Percentiles rank a stretch among this genome's conserved stretches.
Conservation (phyloP, 202 grass and related monocot species). For the Setaria italica region DNA sequence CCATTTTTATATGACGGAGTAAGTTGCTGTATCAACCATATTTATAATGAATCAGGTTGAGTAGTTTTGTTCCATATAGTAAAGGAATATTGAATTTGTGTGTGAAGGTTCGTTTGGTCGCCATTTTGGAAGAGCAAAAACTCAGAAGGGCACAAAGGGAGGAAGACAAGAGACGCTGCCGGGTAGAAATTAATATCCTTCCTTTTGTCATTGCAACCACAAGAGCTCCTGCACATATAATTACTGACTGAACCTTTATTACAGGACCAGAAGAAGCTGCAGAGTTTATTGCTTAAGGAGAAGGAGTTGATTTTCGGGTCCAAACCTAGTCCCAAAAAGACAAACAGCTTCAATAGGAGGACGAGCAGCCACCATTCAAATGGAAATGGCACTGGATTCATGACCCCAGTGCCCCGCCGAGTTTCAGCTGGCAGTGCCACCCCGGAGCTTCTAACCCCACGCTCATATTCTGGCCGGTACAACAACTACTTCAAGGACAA, state of each 20-base stretch:
- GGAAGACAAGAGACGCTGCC: constrained; percentile 70
- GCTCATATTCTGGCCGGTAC: constrained; percentile 61
- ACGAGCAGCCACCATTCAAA: constrained; percentile 62
- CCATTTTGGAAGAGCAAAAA: constrained; percentile 96
- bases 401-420: constrained; percentile 64
- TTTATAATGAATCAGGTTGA: constrained; percentile 15
- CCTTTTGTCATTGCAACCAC: neutral
- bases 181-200: constrained; percentile 57
- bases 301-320: constrained; percentile 78
- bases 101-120: constrained; percentile 75
- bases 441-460: constrained; percentile 75
- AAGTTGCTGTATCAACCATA: constrained; percentile 42
- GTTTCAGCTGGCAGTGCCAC: constrained; percentile 67
- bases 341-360: constrained; percentile 71
- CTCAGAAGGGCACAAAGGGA: constrained; percentile 83
- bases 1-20: constrained; percentile 96
- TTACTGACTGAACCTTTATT: constrained; percentile 23
- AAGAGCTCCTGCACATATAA: neutral
- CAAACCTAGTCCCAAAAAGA: constrained; percentile 68
- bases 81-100: constrained; percentile 34
- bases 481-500: constrained; percentile 73
- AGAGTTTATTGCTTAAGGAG: constrained; percentile 69
- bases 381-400: constrained; percentile 72
- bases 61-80: constrained; percentile 35
- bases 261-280: constrained; percentile 95